Evolutionary conservation across 495 filamentous ascomycete species (phyloP), one percentile per base, ranked within the genome.

Genomic region (Penicillium simplicissimum): DNA sequence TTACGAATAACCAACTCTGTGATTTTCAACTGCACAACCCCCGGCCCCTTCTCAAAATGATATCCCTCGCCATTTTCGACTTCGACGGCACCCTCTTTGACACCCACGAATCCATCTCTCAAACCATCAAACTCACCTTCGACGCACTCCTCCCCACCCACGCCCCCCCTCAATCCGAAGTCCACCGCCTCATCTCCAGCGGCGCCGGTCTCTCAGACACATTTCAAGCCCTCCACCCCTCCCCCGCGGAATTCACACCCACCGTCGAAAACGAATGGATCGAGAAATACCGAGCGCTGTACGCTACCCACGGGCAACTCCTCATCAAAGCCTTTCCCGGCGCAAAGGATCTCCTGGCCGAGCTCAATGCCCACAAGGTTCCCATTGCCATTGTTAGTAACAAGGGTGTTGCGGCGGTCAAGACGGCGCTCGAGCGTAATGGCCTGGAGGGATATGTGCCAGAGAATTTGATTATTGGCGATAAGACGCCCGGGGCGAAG

Each of bases 71-170:
- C 17, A 69, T 73, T 58, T 63, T 73, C 40, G 70, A 71, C 56
- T 73, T 73, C 49, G 67, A 73, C 52, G 70, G 70, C 53, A 71
- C 70, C 1, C 64, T 73, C 55, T 70, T 69, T 52, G 68, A 73
- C 55, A 68, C 70, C 11, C 59, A 67, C 52, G 61, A 62, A 13
- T 64, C 68, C 2, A 68, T 71, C 36, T 45, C 62, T 8, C 38
- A 60, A 33, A 62, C 60, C 4, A 65, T 71, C 43, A 57, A 59
- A 35, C 35, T 56, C 17, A 71, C 70, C 45, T 73, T 71, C 62
- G 55, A 67, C 0, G 43, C 61, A 37, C 64, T 72, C 36, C 63
- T 67, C 8, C 64, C 70, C 10, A 38, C 43, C n/a, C 64, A 71
- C n/a, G 34, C 33, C 8, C 61, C 61, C 36, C 59, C 62, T 1